These are phyloP conservation scores for Echinochloa phyllopogon DNA, from an alignment of 176 grass and related monocot genomes.

Conservation along the genomic window DNA sequence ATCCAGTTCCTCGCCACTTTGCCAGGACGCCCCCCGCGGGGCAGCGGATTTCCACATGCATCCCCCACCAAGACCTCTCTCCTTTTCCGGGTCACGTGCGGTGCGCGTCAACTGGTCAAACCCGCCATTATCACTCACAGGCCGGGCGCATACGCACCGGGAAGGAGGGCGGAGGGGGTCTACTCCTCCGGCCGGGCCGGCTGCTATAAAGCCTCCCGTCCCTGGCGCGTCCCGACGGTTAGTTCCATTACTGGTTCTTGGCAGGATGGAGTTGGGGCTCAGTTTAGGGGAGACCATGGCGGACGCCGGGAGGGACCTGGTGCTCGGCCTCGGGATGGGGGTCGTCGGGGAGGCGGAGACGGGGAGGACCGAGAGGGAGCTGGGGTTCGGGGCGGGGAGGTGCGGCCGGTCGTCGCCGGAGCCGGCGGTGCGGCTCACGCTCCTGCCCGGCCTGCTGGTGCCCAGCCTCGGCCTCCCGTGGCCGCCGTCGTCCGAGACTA, in stretches of 20 bases:
- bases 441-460: conserved; percentile 44
- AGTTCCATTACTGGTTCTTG: conserved; percentile 31
- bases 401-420: conserved; percentile 46
- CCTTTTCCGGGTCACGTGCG: conserved; percentile 56
- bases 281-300: conserved; percentile 65
- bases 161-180: not conserved
- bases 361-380: not conserved
- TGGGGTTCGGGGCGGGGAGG: conserved; percentile 30
- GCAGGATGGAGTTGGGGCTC: conserved; percentile 77
- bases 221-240: conserved; percentile 27
- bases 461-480: conserved; percentile 58
- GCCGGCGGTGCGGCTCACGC: conserved; percentile 56
- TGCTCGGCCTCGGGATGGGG: conserved; percentile 60
- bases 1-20: conserved; percentile 20
- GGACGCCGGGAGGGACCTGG: conserved; percentile 63
- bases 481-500: conserved; percentile 37
- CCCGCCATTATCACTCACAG: conserved; percentile 50
- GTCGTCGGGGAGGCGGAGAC: not conserved
- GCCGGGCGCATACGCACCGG: conserved; percentile 26
- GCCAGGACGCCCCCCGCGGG: not conserved
- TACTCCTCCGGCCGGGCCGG: not conserved
- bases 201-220: conserved; percentile 38
- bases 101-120: conserved; percentile 68
- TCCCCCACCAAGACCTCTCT: not conserved
- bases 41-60: not conserved